Conservation (phyloP, 2,329 filamentous ascomycete genomes). For the Cladophialophora exuberans region DNA sequence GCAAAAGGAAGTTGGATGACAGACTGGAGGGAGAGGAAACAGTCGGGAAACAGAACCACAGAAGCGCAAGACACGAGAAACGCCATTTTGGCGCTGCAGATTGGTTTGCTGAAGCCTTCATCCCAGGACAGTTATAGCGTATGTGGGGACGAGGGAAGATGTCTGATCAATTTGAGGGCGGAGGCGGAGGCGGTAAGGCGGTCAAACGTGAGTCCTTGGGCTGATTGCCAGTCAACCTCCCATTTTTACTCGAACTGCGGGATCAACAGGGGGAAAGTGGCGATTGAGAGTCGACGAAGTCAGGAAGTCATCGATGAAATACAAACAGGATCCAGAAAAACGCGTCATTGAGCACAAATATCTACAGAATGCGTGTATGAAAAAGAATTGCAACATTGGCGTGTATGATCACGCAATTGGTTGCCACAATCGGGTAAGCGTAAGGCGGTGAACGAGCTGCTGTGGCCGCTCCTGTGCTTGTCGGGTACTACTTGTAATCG, state of each 20-base stretch:
- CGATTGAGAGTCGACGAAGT: background rate
- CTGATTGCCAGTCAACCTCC: background rate
- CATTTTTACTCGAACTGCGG: background rate
- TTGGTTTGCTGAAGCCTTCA: background rate
- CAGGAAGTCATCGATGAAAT: background rate
- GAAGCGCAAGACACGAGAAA: background rate
- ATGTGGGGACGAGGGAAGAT: conserved; percentile 24
- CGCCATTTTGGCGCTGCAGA: background rate
- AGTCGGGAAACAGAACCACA: no score
- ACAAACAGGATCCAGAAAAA: conserved; percentile 1
- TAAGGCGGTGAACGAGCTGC: conserved; percentile 21
- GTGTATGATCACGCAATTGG: conserved; percentile 27
- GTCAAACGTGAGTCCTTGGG: conserved; percentile 16
- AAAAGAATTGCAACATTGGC: conserved; percentile 24
- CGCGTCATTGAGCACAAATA: no score
- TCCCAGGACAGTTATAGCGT: conserved; percentile 25
- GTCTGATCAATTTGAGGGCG: no score
- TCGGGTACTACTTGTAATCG: background rate
- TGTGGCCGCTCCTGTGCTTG: background rate
- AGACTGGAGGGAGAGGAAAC: no score
- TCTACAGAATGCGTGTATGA: no score
- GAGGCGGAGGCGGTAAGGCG: conserved; percentile 11
- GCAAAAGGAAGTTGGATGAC: background rate
- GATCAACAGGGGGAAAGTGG: background rate
- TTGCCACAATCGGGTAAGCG: conserved; percentile 23